Conservation (phyloP, 495 filamentous ascomycete species). For the Bombardia bombarda region DNA sequence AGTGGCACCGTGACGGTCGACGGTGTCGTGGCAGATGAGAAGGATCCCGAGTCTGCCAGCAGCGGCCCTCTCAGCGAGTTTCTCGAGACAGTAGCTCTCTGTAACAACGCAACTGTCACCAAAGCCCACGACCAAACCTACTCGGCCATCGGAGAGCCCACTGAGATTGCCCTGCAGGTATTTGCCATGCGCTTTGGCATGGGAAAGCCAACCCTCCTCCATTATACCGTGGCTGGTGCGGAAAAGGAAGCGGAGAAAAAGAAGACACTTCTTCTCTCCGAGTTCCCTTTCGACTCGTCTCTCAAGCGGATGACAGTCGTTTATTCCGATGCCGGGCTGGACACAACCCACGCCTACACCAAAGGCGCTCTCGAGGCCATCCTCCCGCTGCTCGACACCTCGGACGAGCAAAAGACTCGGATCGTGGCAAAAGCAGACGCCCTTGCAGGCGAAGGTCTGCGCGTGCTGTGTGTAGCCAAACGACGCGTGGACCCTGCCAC, state of each 20-base stretch:
- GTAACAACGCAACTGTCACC: constrained; percentile 39
- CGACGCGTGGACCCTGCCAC: constrained; percentile 18
- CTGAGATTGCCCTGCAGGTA: constrained; percentile 78
- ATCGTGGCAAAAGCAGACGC: constrained; percentile 52
- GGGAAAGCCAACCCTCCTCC: constrained; percentile 41
- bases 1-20: constrained; percentile 17
- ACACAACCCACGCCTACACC: constrained; percentile 49
- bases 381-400: constrained; percentile 52
- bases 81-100: constrained; percentile 21
- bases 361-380: constrained; percentile 77
- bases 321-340: constrained; percentile 33
- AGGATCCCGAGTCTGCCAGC: not conserved
- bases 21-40: too few relatives aligned
- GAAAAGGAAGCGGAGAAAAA: too few relatives aligned
- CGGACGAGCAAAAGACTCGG: constrained; percentile 48
- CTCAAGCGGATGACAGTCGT: constrained; percentile 81
- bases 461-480: constrained; percentile 70
- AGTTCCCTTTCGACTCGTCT: constrained; percentile 72
- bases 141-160: constrained; percentile 65
- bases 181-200: constrained; percentile 64
- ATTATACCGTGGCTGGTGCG: too few relatives aligned
- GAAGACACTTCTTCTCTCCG: constrained; percentile 42
- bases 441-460: constrained; percentile 64
- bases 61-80: constrained; percentile 12
- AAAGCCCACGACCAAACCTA: constrained; percentile 28